Conservation (phyloP, 1,284 basidiomycete genomes). For the Xerocomus amazonicus region DNA sequence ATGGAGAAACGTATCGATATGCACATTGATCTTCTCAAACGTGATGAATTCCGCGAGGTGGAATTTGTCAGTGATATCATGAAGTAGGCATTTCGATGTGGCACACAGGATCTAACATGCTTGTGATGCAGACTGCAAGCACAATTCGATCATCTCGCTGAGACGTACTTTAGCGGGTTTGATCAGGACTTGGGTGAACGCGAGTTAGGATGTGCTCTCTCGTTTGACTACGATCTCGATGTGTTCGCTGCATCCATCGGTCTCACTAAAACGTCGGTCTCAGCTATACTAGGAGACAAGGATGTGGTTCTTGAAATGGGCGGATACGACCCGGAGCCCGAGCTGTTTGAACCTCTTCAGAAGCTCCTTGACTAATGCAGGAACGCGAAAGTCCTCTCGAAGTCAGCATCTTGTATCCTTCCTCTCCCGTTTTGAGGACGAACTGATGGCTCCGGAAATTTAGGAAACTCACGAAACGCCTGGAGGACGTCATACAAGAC, state of each 20-base stretch:
- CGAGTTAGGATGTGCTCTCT: constrained; percentile 77
- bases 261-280: constrained; percentile 82
- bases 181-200: constrained; percentile 86
- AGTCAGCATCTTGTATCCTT: constrained; percentile 43
- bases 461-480: constrained; percentile 81
- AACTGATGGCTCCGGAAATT: constrained; percentile 4
- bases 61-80: constrained; percentile 88
- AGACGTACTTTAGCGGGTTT: constrained; percentile 77
- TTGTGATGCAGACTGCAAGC: constrained; percentile 65
- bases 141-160: constrained; percentile 87
- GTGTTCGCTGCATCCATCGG: constrained; percentile 88
- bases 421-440: too few relatives aligned
- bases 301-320: constrained; percentile 73
- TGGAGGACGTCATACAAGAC: constrained; percentile 76
- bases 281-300: constrained; percentile 68
- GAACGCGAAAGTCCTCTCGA: constrained; percentile 75
- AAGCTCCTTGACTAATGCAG: constrained; percentile 78
- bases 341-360: constrained; percentile 79
- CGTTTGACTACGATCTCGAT: constrained; percentile 87
- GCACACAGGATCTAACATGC: neutral
- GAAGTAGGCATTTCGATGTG: constrained; percentile 52
- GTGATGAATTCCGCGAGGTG: constrained; percentile 88
- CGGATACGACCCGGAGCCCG: constrained; percentile 66
- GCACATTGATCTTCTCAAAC: constrained; percentile 79
- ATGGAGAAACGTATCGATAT: constrained; percentile 91